Evolutionary conservation across 306 rosid genomes (phyloP).

Genomic region (Cucumis hystrix): DNA sequence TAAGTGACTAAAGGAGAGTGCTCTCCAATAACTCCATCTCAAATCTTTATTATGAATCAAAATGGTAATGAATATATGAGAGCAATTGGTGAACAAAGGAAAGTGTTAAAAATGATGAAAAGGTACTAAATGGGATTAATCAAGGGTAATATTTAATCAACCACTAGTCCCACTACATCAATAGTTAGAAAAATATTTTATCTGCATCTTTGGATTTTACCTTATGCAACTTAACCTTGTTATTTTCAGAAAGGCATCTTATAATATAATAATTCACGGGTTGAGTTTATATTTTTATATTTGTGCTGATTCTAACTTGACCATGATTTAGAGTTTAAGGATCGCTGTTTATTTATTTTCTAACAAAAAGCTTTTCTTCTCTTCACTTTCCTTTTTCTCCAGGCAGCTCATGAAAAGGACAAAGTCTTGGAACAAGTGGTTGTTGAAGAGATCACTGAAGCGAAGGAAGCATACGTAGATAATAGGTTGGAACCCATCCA

Average conservation of each 20-base stretch:
- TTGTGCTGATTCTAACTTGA: background rate
- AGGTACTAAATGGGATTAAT: background rate
- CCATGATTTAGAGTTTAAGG: background rate
- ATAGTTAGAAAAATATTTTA: background rate
- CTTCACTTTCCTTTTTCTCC: slow-evolving; percentile 15
- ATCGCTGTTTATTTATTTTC: background rate
- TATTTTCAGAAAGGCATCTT: background rate
- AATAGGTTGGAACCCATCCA: slow-evolving; percentile 20
- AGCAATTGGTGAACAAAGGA: background rate
- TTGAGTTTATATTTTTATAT: background rate
- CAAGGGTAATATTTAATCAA: background rate
- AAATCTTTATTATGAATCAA: background rate
- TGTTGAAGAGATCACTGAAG: slow-evolving; percentile 28
- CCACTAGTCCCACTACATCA: background rate
- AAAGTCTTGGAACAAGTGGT: slow-evolving; percentile 23
- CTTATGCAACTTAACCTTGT: background rate
- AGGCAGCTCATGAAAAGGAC: slow-evolving; percentile 70
- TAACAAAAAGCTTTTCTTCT: background rate
- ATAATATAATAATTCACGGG: background rate
- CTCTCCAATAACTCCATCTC: background rate
- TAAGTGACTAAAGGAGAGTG: background rate
- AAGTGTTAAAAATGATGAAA: too few relatives aligned
- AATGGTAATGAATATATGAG: background rate
- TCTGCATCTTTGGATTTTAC: background rate
- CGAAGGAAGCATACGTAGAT: slow-evolving; percentile 10